Percentiles rank a stretch among this genome's conserved stretches.
These are phyloP conservation scores for Dictyostelium intermedium DNA, from an alignment of 78 protist species.

Conservation along the genomic window DNA sequence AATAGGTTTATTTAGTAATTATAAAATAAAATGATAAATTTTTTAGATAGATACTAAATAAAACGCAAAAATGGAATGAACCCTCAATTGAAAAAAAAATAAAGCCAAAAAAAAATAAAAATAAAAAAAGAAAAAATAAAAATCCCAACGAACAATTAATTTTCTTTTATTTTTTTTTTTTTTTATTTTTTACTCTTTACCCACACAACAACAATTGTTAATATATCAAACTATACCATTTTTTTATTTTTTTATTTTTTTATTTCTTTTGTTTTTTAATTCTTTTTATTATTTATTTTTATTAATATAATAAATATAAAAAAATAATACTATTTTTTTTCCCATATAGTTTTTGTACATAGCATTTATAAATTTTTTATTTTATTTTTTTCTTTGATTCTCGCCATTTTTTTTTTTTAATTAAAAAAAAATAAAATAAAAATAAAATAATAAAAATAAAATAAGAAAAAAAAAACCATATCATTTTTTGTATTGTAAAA, in stretches of 20 bases:
- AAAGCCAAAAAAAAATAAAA: too few species aligned
- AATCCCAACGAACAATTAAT: not conserved
- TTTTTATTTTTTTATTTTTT: too few species aligned
- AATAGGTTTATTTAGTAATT: too few species aligned
- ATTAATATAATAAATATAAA: not conserved
- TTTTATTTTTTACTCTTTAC: not conserved
- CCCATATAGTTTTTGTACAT: not conserved
- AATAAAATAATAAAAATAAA: too few species aligned
- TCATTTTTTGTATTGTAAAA: too few species aligned
- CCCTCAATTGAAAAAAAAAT: too few species aligned
- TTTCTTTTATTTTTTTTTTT: not conserved
- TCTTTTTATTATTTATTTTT: not conserved
- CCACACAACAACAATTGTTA: not conserved
- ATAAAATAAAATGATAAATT: too few species aligned
- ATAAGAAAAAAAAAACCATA: too few species aligned
- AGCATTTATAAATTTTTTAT: not conserved
- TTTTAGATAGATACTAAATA: not conserved
- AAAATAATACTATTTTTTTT: too few species aligned
- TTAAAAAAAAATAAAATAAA: not conserved
- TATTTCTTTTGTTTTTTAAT: not conserved
- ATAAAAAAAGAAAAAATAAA: too few species aligned
- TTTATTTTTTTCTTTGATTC: not conserved
- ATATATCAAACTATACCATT: too few species aligned
- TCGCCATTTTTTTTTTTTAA: not conserved
- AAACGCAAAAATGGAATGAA: too few species aligned